Evolutionary conservation across 2,329 filamentous ascomycete species (phyloP), one percentile per base, ranked within the genome.

Genomic region (Dactylellina leptospora): DNA sequence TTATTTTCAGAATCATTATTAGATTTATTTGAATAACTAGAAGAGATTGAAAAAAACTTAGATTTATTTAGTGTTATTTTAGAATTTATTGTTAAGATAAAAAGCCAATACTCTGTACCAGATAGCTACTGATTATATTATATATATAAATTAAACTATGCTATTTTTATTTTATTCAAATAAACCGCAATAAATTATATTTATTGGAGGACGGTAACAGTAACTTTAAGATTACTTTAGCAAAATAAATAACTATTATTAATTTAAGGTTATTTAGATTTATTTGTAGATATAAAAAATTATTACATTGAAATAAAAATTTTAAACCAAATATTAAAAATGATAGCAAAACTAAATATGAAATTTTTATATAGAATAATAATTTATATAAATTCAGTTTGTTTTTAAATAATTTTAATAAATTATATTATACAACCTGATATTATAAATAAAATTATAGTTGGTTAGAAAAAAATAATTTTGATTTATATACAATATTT

Each of bases 391-490:
- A n/a, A n/a, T n/a, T n/a, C n/a, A n/a, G n/a, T n/a, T n/a, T n/a
- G n/a, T n/a, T n/a, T n/a, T n/a, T n/a, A 9, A 23, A 18, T 48
- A 48, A 10, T 30, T 5, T 10, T 53, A 6, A 4, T 30, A 53
- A 10, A 53, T 27, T 6, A 53, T 10, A n/a, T 10, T 53, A 30
- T 30, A 27, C 13, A 53, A 53, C 18, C 11, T 53, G 16, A 30
- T 33, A 27, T 27, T 42, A 42, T 11, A 42, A 42, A 42, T 42
- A 42, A 42, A 42, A 11, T 42, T 42, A 42, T 33, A 33, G 28
- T 33, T 33, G 28, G 5, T 33, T 33, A 5, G 28, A 33, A 33
- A 33, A 33, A 33, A 33, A 33, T 33, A 33, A 33, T 33, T 33
- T 33, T 33, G 28, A 33, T 33, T 33, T 33, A 33, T 33, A 33